Evolutionary conservation across 768 basidiomycete species (phyloP).

Genomic region (Stropharia rugosoannulata): DNA sequence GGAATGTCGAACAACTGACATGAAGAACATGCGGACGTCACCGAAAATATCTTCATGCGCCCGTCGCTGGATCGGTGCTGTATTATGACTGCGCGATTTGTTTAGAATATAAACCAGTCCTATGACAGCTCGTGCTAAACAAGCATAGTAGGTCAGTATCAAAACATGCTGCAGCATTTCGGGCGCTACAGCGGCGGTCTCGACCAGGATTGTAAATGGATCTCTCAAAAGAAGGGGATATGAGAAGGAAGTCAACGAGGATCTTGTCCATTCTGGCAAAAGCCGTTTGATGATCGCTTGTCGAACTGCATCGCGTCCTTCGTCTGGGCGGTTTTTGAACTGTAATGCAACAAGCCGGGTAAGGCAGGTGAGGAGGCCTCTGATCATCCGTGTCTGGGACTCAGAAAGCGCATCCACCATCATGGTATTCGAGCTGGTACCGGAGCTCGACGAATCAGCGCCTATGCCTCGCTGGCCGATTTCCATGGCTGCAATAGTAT

Average conservation of each 20-base stretch:
- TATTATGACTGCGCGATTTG: conserved; percentile 60
- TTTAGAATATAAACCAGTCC: conserved; percentile 82
- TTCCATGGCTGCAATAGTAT: conserved; percentile 83
- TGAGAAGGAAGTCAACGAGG: conserved; percentile 79
- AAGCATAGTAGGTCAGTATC: conserved; percentile 88
- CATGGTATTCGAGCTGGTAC: conserved; percentile 22
- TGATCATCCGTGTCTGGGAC: conserved; percentile 71
- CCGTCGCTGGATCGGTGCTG: conserved; percentile 42
- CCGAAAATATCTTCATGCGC: conserved; percentile 76
- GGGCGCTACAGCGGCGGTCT: conserved; percentile 87
- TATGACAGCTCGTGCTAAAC: conserved; percentile 82
- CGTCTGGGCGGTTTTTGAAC: conserved; percentile 69
- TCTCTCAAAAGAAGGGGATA: conserved; percentile 87
- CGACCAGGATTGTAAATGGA: conserved; percentile 86
- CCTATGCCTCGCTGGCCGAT: conserved; percentile 72
- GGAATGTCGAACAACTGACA: conserved; percentile 87
- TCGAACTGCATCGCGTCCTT: conserved; percentile 73
- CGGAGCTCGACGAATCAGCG: conserved; percentile 24
- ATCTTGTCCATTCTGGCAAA: conserved; percentile 88
- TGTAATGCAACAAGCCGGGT: conserved; percentile 63
- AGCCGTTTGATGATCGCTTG: conserved; percentile 89
- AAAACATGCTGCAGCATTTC: conserved; percentile 88
- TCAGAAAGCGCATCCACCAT: conserved; percentile 81
- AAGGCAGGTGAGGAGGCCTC: conserved; percentile 72
- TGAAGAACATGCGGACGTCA: conserved; percentile 85